phyloP scores from a whole-genome alignment of 176 grass and related monocot genomes.

The Secale cereale region DNA sequence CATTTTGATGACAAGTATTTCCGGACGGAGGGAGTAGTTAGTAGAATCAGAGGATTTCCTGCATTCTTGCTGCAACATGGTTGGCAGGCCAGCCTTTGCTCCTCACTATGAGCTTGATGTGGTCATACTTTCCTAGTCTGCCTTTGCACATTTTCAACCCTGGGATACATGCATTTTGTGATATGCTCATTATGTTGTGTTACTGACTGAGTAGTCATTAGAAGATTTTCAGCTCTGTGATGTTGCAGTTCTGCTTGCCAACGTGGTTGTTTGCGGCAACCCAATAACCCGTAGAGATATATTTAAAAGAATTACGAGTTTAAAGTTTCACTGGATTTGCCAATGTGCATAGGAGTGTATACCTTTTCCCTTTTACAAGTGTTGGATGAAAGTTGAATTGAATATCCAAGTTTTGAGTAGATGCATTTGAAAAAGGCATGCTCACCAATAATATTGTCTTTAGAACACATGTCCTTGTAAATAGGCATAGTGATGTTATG shows the following conservation, averaged over 20 bases:
- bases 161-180: neutral
- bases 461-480: neutral
- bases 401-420: neutral
- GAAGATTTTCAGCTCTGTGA: neutral
- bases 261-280: neutral
- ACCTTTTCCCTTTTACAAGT: neutral
- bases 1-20: no score
- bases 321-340: neutral
- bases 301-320: neutral
- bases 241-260: neutral
- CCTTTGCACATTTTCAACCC: neutral
- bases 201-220: neutral
- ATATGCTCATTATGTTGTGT: neutral
- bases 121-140: neutral
- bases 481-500: slow-evolving; percentile 12
- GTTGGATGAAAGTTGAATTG: neutral
- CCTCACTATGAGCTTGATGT: neutral
- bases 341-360: neutral
- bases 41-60: neutral
- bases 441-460: neutral
- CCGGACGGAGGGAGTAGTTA: no score
- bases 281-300: neutral
- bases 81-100: neutral
- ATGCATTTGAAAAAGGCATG: neutral
- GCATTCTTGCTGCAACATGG: neutral